Percentiles rank a stretch among this genome's conserved stretches.
phyloP scores from a whole-genome alignment of 257 asterid species.

The Orobanche coerulescens region DNA sequence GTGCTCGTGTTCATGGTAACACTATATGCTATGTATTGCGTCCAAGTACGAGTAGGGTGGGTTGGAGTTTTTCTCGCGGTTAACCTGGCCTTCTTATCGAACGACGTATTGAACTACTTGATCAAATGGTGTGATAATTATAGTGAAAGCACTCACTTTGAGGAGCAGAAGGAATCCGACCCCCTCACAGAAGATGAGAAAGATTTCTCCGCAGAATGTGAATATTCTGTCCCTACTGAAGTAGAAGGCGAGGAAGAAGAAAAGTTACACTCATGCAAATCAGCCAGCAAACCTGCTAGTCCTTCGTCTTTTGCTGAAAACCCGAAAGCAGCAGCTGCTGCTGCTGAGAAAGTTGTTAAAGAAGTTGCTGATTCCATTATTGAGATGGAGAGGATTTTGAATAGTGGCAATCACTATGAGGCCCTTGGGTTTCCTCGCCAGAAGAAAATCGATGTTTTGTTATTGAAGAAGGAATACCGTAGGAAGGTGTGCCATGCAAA shows the following conservation, averaged over 20 bases:
- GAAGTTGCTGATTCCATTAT: slow-evolving; percentile 54
- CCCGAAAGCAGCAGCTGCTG: slow-evolving; percentile 44
- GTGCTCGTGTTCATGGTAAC: slow-evolving; percentile 84
- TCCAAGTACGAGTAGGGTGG: slow-evolving; percentile 84
- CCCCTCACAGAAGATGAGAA: slow-evolving; percentile 62
- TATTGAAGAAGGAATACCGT: slow-evolving; percentile 83
- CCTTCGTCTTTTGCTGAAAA: slow-evolving; percentile 47
- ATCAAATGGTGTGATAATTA: slow-evolving; percentile 86
- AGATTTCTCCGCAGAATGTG: slow-evolving; percentile 51
- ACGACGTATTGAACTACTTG: slow-evolving; percentile 66
- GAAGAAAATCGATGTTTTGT: slow-evolving; percentile 57
- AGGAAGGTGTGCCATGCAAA: slow-evolving; percentile 54
- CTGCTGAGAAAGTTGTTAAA: slow-evolving; percentile 48
- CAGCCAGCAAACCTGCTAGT: slow-evolving; percentile 48
- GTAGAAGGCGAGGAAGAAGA: slow-evolving; percentile 50
- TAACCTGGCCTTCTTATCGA: slow-evolving; percentile 83
- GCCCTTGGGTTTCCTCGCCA: slow-evolving; percentile 72
- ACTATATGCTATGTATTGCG: slow-evolving; percentile 72
- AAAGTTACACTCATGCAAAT: slow-evolving; percentile 56
- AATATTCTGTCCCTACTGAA: slow-evolving; percentile 51
- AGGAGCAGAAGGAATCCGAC: slow-evolving; percentile 56
- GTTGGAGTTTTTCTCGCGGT: slow-evolving; percentile 71
- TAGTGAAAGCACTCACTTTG: slow-evolving; percentile 60
- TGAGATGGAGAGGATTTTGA: slow-evolving; percentile 87
- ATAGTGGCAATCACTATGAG: slow-evolving; percentile 76